These are phyloP conservation scores for Neurospora hispaniola DNA, from an alignment of 495 filamentous ascomycete species.

Conservation along the genomic window DNA sequence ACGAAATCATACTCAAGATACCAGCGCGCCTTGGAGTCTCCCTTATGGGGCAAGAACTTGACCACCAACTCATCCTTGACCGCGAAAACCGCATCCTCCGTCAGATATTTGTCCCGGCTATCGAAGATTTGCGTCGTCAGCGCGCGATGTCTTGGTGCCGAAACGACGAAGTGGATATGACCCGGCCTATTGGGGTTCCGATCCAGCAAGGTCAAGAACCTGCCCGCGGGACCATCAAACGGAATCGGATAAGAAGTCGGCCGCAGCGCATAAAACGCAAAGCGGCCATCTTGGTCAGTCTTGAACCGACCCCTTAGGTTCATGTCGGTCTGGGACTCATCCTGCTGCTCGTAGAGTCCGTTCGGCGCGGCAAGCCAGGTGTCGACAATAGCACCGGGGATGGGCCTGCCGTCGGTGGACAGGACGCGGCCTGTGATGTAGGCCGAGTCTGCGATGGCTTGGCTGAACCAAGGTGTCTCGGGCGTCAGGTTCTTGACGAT, in stretches of 20 bases:
- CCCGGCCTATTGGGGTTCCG: slow-evolving; percentile 63
- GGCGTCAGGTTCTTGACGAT: slow-evolving; percentile 35
- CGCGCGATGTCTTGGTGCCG: slow-evolving; percentile 30
- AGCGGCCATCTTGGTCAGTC: slow-evolving; percentile 54
- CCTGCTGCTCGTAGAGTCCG: slow-evolving; percentile 73
- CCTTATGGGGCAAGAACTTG: slow-evolving; percentile 48
- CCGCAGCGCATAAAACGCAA: slow-evolving; percentile 55
- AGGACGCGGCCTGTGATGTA: slow-evolving; percentile 55
- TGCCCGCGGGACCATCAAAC: slow-evolving; percentile 48
- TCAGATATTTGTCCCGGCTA: slow-evolving; percentile 47
- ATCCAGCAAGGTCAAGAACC: slow-evolving; percentile 47
- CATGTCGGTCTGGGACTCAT: slow-evolving; percentile 56
- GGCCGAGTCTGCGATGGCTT: slow-evolving; percentile 44
- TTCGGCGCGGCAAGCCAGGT: slow-evolving; percentile 71
- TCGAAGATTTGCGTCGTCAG: slow-evolving; percentile 71
- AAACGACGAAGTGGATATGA: slow-evolving; percentile 62
- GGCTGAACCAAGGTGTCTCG: slow-evolving; percentile 23
- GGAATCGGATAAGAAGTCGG: slow-evolving; percentile 67
- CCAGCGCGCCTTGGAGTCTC: slow-evolving; percentile 49
- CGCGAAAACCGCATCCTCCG: slow-evolving; percentile 63
- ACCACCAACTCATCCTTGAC: slow-evolving; percentile 67
- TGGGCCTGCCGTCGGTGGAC: slow-evolving; percentile 38
- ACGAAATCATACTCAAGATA: slow-evolving; percentile 48
- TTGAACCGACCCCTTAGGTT: slow-evolving; percentile 64
- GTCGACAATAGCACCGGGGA: slow-evolving; percentile 55